These are phyloP conservation scores for Bruguiera hainesii DNA, from an alignment of 441 rosid species.

Conservation along the genomic window DNA sequence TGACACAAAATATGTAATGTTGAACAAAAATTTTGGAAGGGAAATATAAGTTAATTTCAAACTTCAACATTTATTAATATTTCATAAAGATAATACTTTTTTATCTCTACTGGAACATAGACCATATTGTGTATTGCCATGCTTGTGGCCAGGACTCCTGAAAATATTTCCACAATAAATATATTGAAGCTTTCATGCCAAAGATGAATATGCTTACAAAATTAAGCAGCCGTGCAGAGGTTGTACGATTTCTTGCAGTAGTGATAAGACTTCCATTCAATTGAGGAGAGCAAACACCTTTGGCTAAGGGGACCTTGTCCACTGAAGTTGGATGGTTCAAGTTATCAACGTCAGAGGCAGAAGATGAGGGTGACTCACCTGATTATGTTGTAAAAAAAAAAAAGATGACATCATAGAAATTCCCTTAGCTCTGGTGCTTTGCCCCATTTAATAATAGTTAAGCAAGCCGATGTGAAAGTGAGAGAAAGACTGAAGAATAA, in stretches of 20 bases:
- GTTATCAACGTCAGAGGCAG: slow-evolving; percentile 87
- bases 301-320: slow-evolving; percentile 49
- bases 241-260: slow-evolving; percentile 45
- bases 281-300: slow-evolving; percentile 44
- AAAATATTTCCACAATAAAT: background rate
- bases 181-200: background rate
- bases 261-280: slow-evolving; percentile 45
- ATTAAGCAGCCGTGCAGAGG: slow-evolving; percentile 50
- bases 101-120: background rate
- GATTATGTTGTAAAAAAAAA: slow-evolving; percentile 18
- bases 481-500: background rate
- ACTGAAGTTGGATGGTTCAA: slow-evolving; percentile 46
- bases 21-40: too few species aligned
- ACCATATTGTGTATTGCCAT: background rate
- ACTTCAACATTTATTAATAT: background rate
- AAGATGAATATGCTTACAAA: slow-evolving; percentile 55
- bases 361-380: slow-evolving; percentile 96
- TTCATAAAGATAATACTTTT: too few species aligned
- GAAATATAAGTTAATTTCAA: background rate
- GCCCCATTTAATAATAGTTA: background rate
- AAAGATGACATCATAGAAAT: background rate
- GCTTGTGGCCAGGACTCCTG: background rate
- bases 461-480: slow-evolving; percentile 8
- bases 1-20: too few species aligned
- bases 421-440: background rate